Conservation (phyloP, 345 rosid genomes). For the Heritiera littoralis region DNA sequence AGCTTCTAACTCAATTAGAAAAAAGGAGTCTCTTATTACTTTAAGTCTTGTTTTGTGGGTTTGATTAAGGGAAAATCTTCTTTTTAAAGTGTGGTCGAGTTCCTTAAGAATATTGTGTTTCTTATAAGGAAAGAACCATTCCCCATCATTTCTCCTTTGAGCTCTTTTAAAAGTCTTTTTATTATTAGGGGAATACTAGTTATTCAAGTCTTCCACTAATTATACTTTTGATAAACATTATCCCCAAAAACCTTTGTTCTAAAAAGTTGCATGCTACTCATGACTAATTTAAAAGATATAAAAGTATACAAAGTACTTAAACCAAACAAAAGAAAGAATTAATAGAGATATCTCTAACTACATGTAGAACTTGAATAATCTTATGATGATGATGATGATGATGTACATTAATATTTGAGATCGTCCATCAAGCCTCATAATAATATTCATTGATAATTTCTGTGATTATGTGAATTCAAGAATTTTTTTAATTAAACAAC, state of each 20-base stretch:
- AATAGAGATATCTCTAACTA: no score
- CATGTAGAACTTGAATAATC: no score
- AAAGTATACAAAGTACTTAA: not conserved
- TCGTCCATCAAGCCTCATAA: no score
- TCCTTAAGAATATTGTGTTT: slow-evolving; percentile 35
- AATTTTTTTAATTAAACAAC: not conserved
- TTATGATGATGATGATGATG: no score
- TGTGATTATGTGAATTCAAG: no score
- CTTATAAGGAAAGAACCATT: slow-evolving; percentile 26
- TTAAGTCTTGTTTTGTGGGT: slow-evolving; percentile 36
- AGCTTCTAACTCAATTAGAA: slow-evolving; percentile 17
- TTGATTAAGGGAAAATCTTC: slow-evolving; percentile 24
- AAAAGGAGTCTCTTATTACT: slow-evolving; percentile 30
- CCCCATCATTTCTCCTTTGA: slow-evolving; percentile 31
- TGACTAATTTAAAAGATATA: not conserved
- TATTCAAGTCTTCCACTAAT: slow-evolving; percentile 25
- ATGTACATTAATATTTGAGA: no score
- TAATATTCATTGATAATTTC: no score
- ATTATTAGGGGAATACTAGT: slow-evolving; percentile 25
- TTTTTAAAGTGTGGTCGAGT: slow-evolving; percentile 30
- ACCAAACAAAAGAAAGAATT: no score
- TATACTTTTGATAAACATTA: not conserved
- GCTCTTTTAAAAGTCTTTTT: slow-evolving; percentile 22
- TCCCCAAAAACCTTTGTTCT: not conserved
- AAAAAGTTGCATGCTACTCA: slow-evolving; percentile 14